Evolutionary conservation across 352 stramenopile genomes (phyloP), one percentile per base, ranked within the genome.

Genomic region (Elongisporangium prolatum): DNA sequence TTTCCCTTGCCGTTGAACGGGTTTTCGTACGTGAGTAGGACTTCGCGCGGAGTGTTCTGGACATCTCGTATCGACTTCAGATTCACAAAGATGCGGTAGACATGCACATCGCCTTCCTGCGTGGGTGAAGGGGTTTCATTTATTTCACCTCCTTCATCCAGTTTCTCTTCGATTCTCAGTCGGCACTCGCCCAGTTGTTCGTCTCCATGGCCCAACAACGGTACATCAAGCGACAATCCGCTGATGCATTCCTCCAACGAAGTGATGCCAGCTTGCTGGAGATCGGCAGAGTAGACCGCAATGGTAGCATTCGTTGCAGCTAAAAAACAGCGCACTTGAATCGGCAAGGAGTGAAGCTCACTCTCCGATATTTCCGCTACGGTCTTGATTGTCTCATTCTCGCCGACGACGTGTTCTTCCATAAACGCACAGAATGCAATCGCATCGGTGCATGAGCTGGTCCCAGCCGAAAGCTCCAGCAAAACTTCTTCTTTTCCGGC

Each of bases 371-470:
- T 4, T 10, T 56, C 37, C 0, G 21, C 57, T 14, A 73, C 2
- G 16, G 37, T 7, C 7, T 25, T 44, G 13, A 72, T 50, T 14
- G 57, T 52, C 13, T 68, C 14, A 52, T 76, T 69, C 44, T 67
- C 58, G 4, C 71, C 78, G 24, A 86, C 59, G 9, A 65, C 60
- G 22, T 80, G 51, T 1, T 71, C 59, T 16, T 74, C 77, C 11
- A 67, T 80, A 48, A 74, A 82, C 0, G 63, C 62, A 48, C 63
- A 67, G 62, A 86, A 77, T 4, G 38, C 53, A 24, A 84, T 63
- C 3, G 38, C 52, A 16, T 57, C 63, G 7, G 60, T 56, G 7
- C 63, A 21, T 5, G 51, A 58, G 28, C 72, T 53, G 20, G 64
- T 47, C 3, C 68, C 69, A 56, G 70, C 16, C 3, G 55, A 44